Conservation (phyloP, 495 filamentous ascomycete species). For the Daldinia vernicosa region DNA sequence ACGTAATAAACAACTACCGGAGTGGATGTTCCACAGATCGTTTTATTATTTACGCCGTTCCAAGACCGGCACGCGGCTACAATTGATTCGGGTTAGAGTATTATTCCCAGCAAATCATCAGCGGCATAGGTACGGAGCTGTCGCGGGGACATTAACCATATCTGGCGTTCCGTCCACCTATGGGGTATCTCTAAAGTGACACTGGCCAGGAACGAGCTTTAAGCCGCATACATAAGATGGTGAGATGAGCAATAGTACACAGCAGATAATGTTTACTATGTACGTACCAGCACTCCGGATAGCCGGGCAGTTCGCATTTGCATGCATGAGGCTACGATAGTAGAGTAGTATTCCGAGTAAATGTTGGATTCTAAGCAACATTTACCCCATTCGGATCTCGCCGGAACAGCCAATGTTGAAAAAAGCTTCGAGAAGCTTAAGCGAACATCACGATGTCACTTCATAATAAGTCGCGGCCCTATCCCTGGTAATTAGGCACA, state of each 20-base stretch:
- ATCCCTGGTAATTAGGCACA: neutral
- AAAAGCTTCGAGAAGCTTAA: conserved; percentile 33
- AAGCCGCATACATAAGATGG: conserved; percentile 31
- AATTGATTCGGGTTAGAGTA: conserved; percentile 12
- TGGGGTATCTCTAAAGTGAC: conserved; percentile 13
- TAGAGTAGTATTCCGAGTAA: neutral
- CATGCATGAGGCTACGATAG: neutral
- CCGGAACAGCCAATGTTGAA: neutral
- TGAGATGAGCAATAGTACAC: neutral
- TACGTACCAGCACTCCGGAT: neutral
- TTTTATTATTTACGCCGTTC: conserved; percentile 25
- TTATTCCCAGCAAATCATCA: conserved; percentile 15
- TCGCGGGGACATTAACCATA: conserved; percentile 25
- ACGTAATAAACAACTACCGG: conserved; percentile 30
- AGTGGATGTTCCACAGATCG: conserved; percentile 1
- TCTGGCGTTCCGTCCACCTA: conserved; percentile 10
- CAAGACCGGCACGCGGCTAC: neutral
- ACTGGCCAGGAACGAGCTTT: conserved; percentile 33
- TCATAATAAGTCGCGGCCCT: neutral
- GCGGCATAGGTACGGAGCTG: conserved; percentile 14
- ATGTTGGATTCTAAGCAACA: neutral
- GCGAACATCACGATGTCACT: conserved; percentile 29
- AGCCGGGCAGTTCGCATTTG: neutral
- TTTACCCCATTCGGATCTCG: neutral
- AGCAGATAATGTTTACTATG: neutral